Percentiles rank a stretch among this genome's conserved stretches.
These are phyloP conservation scores for Sicyos baderoa DNA, from an alignment of 306 rosid genomes.

Conservation along the genomic window DNA sequence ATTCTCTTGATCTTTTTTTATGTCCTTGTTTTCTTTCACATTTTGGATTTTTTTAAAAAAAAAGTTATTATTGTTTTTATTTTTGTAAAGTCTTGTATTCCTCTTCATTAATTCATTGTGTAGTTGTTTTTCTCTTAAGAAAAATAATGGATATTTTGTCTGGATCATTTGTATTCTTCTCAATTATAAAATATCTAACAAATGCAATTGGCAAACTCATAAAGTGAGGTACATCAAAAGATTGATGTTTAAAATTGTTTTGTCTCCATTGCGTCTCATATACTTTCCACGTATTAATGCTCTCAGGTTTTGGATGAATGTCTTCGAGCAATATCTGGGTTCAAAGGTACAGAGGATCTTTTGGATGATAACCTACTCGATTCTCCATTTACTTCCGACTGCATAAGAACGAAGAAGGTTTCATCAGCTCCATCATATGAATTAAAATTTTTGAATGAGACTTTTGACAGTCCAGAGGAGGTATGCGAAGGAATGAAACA, in stretches of 20 bases:
- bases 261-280: neutral
- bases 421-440: conserved; percentile 82
- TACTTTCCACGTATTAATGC: conserved; percentile 8
- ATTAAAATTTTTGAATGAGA: conserved; percentile 30
- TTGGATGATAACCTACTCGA: conserved; percentile 62
- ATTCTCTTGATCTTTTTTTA: no score
- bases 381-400: conserved; percentile 78
- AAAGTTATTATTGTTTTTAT: no score
- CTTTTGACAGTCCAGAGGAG: conserved; percentile 27
- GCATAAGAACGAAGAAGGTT: conserved; percentile 73
- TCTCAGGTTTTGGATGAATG: conserved; percentile 76
- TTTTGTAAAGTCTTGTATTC: no score
- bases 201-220: neutral
- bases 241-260: conserved; percentile 9
- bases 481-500: conserved; percentile 46
- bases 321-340: conserved; percentile 86
- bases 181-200: neutral
- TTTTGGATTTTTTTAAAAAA: no score
- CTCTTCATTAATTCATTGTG: no score
- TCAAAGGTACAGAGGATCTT: conserved; percentile 90
- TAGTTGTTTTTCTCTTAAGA: no score
- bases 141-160: neutral
- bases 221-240: neutral
- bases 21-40: no score
- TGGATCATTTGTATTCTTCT: neutral